Conservation (phyloP, 441 rosid species). For the Metrosideros polymorpha region DNA sequence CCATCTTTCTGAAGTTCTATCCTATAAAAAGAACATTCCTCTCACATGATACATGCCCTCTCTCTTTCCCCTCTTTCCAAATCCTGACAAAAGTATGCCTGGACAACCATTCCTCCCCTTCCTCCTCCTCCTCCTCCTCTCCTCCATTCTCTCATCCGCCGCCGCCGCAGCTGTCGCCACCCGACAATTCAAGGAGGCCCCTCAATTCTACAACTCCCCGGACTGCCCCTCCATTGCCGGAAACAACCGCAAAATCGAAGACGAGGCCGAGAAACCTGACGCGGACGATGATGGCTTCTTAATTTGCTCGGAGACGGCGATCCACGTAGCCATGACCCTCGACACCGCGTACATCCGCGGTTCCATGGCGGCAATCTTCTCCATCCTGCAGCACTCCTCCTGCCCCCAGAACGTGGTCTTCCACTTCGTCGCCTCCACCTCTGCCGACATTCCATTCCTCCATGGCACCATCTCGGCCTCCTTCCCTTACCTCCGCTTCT, state of each 20-base stretch:
- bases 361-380: neutral
- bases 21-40: neutral
- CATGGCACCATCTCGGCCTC: neutral
- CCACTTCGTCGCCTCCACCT: neutral
- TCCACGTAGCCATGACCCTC: neutral
- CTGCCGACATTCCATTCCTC: neutral
- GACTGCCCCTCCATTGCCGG: neutral
- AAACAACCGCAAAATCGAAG: neutral
- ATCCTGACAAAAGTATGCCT: neutral
- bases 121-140: neutral
- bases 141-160: neutral
- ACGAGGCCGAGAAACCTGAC: neutral
- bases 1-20: neutral
- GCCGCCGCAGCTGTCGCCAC: neutral
- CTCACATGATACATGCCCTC: neutral
- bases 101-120: neutral
- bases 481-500: neutral
- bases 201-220: neutral
- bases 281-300: neutral
- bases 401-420: neutral
- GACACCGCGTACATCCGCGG: neutral
- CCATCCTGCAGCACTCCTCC: constrained; percentile 1
- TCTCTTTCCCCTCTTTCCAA: neutral
- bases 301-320: neutral
- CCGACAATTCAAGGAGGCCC: neutral